These are phyloP conservation scores for Gracilaria domingensis DNA, from an alignment of 23 red algal species.

Conservation along the genomic window DNA sequence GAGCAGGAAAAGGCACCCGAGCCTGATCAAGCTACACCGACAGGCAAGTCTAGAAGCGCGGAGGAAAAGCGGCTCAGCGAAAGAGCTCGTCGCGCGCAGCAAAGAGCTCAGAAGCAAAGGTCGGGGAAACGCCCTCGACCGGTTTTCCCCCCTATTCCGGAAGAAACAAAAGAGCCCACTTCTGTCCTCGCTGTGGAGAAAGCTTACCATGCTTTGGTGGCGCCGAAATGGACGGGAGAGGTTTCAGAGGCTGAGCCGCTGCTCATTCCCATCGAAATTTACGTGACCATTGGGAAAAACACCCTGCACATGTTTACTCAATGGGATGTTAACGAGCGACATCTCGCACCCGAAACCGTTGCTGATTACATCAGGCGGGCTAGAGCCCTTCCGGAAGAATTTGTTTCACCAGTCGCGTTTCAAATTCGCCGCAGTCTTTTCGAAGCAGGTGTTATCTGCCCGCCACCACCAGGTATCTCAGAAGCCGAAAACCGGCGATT, in stretches of 20 bases:
- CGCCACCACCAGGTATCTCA: slow-evolving; percentile 29
- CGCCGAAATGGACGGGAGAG: slow-evolving; percentile 47
- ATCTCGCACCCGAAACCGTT: slow-evolving; percentile 53
- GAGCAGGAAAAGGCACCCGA: background rate
- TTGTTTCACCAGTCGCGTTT: slow-evolving; percentile 30
- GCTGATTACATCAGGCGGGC: slow-evolving; percentile 62
- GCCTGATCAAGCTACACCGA: background rate
- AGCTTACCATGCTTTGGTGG: slow-evolving; percentile 59
- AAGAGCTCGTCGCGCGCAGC: slow-evolving; percentile 32
- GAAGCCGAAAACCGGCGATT: slow-evolving; percentile 53
- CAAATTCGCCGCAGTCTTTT: slow-evolving; percentile 60
- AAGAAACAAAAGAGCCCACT: slow-evolving; percentile 50
- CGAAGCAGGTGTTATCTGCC: slow-evolving; percentile 55
- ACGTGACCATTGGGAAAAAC: slow-evolving; percentile 17
- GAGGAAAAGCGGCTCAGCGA: slow-evolving; percentile 36
- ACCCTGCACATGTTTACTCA: slow-evolving; percentile 70
- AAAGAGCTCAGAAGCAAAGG: slow-evolving; percentile 28
- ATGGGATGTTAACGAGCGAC: slow-evolving; percentile 77
- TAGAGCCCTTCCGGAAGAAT: slow-evolving; percentile 41
- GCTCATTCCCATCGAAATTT: slow-evolving; percentile 62
- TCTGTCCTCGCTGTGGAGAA: slow-evolving; percentile 45
- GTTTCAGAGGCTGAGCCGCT: slow-evolving; percentile 47
- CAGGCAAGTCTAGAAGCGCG: background rate
- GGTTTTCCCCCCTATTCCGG: slow-evolving; percentile 34
- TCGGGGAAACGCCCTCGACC: slow-evolving; percentile 17